Percentiles rank a stretch among this genome's conserved stretches.
Evolutionary conservation across 441 rosid species (phyloP).

Genomic region (Aquilaria agallochum): DNA sequence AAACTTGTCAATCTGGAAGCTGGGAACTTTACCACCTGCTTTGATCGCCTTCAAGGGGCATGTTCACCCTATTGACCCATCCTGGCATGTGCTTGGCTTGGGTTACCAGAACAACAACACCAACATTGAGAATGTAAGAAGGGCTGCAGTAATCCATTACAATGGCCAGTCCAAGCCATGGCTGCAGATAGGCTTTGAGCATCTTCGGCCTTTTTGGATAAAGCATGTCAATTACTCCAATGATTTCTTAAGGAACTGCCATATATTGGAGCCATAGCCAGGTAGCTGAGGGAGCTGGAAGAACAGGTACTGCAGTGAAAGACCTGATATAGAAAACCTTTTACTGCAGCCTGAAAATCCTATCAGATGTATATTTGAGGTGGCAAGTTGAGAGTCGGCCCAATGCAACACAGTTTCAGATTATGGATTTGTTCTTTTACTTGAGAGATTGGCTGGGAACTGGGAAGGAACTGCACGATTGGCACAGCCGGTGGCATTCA

Average conservation of each 20-base stretch:
- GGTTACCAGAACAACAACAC: constrained; percentile 86
- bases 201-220: constrained; percentile 96
- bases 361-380: constrained; percentile 28
- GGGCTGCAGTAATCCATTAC: constrained; percentile 95
- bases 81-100: constrained; percentile 99
- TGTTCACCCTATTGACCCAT: constrained; percentile 84
- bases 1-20: constrained; percentile 94
- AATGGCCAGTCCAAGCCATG: constrained; percentile 99
- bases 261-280: constrained; percentile 70
- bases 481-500: constrained; percentile 41
- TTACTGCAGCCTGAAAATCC: constrained; percentile 27
- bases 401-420: constrained; percentile 24
- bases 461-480: constrained; percentile 25
- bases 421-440: constrained; percentile 32
- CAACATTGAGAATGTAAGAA: constrained; percentile 53
- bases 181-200: constrained; percentile 95
- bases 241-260: constrained; percentile 90
- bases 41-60: constrained; percentile 93
- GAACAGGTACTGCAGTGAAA: constrained; percentile 23
- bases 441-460: constrained; percentile 58
- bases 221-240: constrained; percentile 89
- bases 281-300: constrained; percentile 29
- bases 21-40: constrained; percentile 96
- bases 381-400: constrained; percentile 25
- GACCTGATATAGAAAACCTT: constrained; percentile 26